These are phyloP conservation scores for Rubia balearica DNA, from an alignment of 305 asterid genomes.

Conservation along the genomic window DNA sequence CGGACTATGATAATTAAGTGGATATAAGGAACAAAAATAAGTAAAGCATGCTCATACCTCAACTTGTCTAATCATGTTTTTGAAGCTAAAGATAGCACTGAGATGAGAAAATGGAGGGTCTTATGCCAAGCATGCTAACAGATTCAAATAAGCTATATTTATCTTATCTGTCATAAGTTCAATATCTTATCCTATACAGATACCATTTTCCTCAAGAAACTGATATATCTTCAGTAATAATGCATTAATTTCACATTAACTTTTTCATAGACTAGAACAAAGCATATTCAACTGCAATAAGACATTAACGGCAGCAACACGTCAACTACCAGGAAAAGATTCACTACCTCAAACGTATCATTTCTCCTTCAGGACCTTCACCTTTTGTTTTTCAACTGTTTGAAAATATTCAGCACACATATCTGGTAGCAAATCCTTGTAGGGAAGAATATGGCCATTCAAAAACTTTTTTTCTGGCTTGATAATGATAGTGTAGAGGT, in stretches of 20 bases:
- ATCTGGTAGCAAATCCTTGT: slow-evolving; percentile 20
- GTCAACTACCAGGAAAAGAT: not conserved
- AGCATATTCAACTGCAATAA: not conserved
- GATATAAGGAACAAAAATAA: not conserved
- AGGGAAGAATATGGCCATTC: slow-evolving; percentile 12
- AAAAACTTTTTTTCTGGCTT: slow-evolving; percentile 17
- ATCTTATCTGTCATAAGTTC: not conserved
- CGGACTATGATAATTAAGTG: not conserved
- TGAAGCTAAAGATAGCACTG: not conserved
- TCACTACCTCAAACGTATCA: not conserved
- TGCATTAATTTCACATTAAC: not conserved
- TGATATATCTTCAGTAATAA: not conserved
- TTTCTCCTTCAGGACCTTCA: not conserved
- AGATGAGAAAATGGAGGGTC: not conserved
- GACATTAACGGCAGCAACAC: not conserved
- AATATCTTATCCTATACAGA: not conserved
- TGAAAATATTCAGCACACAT: slow-evolving; percentile 13
- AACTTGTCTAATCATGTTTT: not conserved
- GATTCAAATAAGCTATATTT: not conserved
- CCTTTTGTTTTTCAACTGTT: not conserved
- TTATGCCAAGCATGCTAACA: not conserved
- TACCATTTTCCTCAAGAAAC: not conserved
- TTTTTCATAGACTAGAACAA: not conserved
- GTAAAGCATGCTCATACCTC: not conserved
- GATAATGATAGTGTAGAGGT: slow-evolving; percentile 11